A percentile compares a stretch with the other conserved stretches of the same genome.
phyloP scores from a whole-genome alignment of 345 rosid species.

The Clarkia xantiana region DNA sequence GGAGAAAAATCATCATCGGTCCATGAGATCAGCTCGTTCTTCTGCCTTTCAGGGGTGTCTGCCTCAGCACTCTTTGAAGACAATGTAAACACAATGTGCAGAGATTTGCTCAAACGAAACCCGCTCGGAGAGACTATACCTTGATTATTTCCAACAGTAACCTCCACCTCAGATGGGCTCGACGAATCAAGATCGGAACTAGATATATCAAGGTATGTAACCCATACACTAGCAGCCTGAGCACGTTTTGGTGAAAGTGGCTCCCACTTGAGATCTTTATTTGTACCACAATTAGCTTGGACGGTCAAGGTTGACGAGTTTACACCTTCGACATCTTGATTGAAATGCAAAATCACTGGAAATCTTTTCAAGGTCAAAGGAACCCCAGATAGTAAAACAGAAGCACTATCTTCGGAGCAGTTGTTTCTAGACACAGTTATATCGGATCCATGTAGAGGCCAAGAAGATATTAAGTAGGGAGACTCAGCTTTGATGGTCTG shows the following conservation, averaged over 20 bases:
- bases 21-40: slow-evolving; percentile 35
- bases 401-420: slow-evolving; percentile 13
- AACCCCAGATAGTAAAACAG: slow-evolving; percentile 19
- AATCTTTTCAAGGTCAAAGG: slow-evolving; percentile 29
- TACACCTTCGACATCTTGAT: slow-evolving; percentile 64
- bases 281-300: slow-evolving; percentile 22
- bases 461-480: slow-evolving; percentile 58
- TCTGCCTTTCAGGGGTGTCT: slow-evolving; percentile 19
- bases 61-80: slow-evolving; percentile 13
- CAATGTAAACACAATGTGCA: slow-evolving; percentile 31
- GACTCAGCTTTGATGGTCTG: slow-evolving; percentile 53
- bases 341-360: slow-evolving; percentile 64
- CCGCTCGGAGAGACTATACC: slow-evolving; percentile 64
- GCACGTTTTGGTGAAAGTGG: slow-evolving; percentile 34
- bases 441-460: slow-evolving; percentile 66
- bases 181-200: slow-evolving; percentile 13
- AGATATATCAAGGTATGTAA: slow-evolving; percentile 29
- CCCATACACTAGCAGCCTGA: slow-evolving; percentile 46
- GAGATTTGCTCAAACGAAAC: slow-evolving; percentile 24
- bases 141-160: slow-evolving; percentile 44
- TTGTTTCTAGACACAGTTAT: slow-evolving; percentile 24
- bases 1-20: slow-evolving; percentile 32
- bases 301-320: slow-evolving; percentile 39
- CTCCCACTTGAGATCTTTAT: slow-evolving; percentile 41
- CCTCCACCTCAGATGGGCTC: slow-evolving; percentile 28